Evolutionary conservation across 148 eudicot genomes (phyloP), one percentile per base, ranked within the genome.

Genomic region (Pouteria glomerata): DNA sequence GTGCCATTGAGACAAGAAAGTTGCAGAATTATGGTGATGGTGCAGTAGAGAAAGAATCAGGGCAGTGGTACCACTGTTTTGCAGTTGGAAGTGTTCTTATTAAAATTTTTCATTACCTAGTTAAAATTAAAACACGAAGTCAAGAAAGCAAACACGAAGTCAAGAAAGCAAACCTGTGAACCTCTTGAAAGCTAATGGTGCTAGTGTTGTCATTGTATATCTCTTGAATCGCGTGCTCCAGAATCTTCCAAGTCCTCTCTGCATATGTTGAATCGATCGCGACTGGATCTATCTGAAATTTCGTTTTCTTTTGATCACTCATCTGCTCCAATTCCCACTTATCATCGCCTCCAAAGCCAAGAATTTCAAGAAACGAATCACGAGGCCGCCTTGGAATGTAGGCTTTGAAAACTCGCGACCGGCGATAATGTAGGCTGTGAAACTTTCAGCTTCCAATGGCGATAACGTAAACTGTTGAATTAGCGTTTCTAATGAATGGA

Each of bases 211-310:
- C 86, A 75, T 87, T 89, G 64, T 86, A 89, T 66, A 89, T 89
- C 82, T 89, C 87, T 68, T 80, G 83, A 69, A 89, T 89, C 39
- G 94, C 90, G 66, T 89, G 89, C 56, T 89, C 94, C 68, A 89
- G 60, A 21, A 83, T 73, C 73, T 74, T 86, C 94, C 94, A 89
- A 18, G 89, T 89, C 79, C 82, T 86, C 19, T 89, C 94, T 6
- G 90, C 89, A 41, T 89, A 87, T 74, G 83, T 85, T 14, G 89
- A 89, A 80, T 89, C 94, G 62, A 86, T 82, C 58, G 87, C 94
- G 18, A 87, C 94, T 74, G 76, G 82, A 71, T 89, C 94, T 30
- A 89, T 86, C 74, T 89, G 89, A 63, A 87, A 87, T 56, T 77
- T 76, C 78, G 83, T 86, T 76, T 81, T 89, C 84, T 81, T 86